phyloP scores from a whole-genome alignment of 352 stramenopile genomes.

The Lagenidium giganteum region DNA sequence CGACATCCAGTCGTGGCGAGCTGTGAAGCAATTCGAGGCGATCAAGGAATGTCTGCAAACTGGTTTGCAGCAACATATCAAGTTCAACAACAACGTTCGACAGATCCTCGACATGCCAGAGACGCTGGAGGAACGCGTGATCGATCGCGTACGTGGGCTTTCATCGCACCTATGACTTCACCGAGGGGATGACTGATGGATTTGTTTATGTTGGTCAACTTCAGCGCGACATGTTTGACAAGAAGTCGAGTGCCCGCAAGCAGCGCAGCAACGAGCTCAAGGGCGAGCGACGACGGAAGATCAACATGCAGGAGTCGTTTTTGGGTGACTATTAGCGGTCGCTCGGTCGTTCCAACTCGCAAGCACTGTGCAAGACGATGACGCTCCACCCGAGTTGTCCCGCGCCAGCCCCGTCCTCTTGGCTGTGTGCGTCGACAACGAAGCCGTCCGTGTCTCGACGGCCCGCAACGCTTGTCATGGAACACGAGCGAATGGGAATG shows the following conservation, averaged over 20 bases:
- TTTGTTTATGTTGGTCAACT: constrained; percentile 1
- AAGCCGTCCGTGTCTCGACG: no score
- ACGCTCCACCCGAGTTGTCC: no score
- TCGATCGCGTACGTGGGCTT: constrained; percentile 60
- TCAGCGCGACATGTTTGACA: constrained; percentile 77
- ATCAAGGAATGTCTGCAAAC: constrained; percentile 72
- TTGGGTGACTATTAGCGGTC: constrained; percentile 42
- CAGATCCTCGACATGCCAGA: constrained; percentile 72
- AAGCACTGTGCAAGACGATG: no score
- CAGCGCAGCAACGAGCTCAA: constrained; percentile 80
- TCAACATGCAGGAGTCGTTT: constrained; percentile 73
- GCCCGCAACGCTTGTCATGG: no score
- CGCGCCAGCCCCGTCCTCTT: no score
- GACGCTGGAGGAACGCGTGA: constrained; percentile 62
- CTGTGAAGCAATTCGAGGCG: constrained; percentile 77
- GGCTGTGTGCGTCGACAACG: no score
- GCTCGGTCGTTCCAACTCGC: not conserved
- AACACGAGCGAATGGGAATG: no score
- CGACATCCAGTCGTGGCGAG: constrained; percentile 72
- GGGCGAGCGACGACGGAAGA: constrained; percentile 68
- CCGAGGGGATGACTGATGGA: not conserved
- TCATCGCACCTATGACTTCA: not conserved
- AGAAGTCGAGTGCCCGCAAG: constrained; percentile 73
- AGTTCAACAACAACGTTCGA: constrained; percentile 85
- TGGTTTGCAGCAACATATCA: constrained; percentile 81